Evolutionary conservation across 495 filamentous ascomycete species (phyloP).

Genomic region (Hypoxylon fuscum): DNA sequence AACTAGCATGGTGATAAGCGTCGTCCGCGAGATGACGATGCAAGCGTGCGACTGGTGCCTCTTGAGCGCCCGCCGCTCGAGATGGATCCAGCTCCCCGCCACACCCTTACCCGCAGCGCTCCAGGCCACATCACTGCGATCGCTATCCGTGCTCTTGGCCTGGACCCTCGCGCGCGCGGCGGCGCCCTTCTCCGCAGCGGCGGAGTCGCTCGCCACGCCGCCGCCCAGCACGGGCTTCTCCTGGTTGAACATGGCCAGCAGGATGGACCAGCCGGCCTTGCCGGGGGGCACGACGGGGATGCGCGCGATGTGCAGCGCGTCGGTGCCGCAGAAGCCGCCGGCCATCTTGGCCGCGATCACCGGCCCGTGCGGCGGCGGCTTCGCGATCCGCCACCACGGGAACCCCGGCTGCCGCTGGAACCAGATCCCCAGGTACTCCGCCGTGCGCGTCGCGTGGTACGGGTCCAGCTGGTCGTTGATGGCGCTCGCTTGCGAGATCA

Average conservation of each 20-base stretch:
- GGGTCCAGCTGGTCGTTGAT: conserved; percentile 44
- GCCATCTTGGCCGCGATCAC: conserved; percentile 35
- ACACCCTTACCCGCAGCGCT: neutral
- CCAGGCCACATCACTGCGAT: neutral
- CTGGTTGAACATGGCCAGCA: conserved; percentile 37
- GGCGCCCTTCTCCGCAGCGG: conserved; percentile 13
- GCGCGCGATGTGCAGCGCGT: conserved; percentile 25
- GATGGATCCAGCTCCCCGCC: conserved; percentile 19
- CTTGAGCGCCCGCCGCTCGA: conserved; percentile 26
- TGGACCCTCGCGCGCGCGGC: neutral
- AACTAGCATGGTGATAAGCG: conserved; percentile 46
- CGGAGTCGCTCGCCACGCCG: neutral
- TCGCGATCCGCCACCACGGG: conserved; percentile 30
- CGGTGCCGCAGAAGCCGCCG: conserved; percentile 39
- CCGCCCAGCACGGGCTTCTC: conserved; percentile 4
- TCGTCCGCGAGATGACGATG: conserved; percentile 45
- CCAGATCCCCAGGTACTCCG: conserved; percentile 43
- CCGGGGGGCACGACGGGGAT: conserved; percentile 23
- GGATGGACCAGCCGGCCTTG: conserved; percentile 23
- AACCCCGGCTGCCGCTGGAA: conserved; percentile 32
- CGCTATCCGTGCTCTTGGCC: neutral
- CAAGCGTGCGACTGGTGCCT: conserved; percentile 36
- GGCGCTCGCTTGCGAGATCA: conserved; percentile 44
- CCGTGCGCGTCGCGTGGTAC: conserved; percentile 38
- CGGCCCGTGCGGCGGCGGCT: conserved; percentile 43